Conservation (phyloP, 2,329 filamentous ascomycete species). For the Metarhizium sp. region DNA sequence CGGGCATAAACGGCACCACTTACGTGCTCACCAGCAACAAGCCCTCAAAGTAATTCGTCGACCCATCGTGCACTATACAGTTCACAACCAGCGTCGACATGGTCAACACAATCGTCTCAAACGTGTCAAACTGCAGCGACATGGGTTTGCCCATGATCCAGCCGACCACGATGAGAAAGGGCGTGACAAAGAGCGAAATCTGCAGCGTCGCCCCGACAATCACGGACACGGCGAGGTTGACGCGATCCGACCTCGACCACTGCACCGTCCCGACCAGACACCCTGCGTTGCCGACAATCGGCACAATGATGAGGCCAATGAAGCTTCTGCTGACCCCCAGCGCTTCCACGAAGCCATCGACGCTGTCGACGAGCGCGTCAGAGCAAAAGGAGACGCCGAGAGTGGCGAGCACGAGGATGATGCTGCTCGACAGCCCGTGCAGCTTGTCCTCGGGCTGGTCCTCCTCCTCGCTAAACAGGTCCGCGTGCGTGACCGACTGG, state of each 20-base stretch:
- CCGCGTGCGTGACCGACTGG: constrained; percentile 9
- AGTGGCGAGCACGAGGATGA: constrained; percentile 9
- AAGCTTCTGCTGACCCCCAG: constrained; percentile 44
- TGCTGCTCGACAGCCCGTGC: constrained; percentile 8
- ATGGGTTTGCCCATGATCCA: constrained; percentile 9
- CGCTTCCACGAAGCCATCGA: constrained; percentile 42
- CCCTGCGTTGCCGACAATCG: constrained; percentile 45
- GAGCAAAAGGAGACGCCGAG: constrained; percentile 46
- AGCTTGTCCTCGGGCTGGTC: constrained; percentile 6
- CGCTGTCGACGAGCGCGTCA: constrained; percentile 51
- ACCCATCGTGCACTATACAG: constrained; percentile 9
- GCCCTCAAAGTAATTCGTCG: constrained; percentile 11
- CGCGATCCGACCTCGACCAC: constrained; percentile 8
- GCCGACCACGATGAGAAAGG: constrained; percentile 10
- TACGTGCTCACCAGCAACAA: constrained; percentile 10
- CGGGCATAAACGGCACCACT: not conserved
- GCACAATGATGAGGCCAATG: constrained; percentile 52
- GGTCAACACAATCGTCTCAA: constrained; percentile 10
- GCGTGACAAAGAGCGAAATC: constrained; percentile 11
- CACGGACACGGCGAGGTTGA: constrained; percentile 11
- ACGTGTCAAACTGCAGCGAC: constrained; percentile 11
- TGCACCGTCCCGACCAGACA: constrained; percentile 11
- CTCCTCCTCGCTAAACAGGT: constrained; percentile 8
- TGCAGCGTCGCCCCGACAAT: constrained; percentile 12
- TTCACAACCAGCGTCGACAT: constrained; percentile 11